Conservation (phyloP, 306 rosid genomes). For the Spatholobus suberectus region DNA sequence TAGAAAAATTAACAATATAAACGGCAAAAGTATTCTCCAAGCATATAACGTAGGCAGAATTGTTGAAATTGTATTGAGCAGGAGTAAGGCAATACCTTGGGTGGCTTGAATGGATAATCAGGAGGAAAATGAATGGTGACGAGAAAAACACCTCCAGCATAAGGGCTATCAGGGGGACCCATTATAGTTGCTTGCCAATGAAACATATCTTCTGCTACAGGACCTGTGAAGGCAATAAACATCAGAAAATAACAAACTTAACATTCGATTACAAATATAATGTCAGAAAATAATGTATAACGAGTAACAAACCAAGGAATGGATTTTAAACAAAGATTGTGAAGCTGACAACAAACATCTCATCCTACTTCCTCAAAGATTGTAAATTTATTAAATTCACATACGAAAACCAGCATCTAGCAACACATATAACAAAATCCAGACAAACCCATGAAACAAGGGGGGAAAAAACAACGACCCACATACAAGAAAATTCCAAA, state of each 20-base stretch:
- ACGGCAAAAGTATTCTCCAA: neutral
- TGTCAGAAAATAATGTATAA: neutral
- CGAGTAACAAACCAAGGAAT: neutral
- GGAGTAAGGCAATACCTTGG: slow-evolving; percentile 56
- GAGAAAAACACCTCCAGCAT: slow-evolving; percentile 83
- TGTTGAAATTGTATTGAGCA: neutral
- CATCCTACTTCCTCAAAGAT: slow-evolving; percentile 8
- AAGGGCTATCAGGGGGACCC: slow-evolving; percentile 91
- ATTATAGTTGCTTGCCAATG: slow-evolving; percentile 94
- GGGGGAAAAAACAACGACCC: neutral
- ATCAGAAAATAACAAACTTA: neutral
- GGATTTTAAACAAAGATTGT: neutral
- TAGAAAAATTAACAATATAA: neutral
- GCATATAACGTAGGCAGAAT: neutral
- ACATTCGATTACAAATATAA: neutral
- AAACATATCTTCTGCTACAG: slow-evolving; percentile 89
- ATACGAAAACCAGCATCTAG: neutral
- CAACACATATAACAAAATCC: neutral
- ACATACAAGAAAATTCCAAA: neutral
- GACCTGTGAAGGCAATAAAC: slow-evolving; percentile 57
- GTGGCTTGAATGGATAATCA: slow-evolving; percentile 88
- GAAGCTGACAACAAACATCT: slow-evolving; percentile 16
- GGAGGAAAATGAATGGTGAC: slow-evolving; percentile 92
- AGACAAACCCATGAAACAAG: neutral
- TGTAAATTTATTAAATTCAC: neutral